These are phyloP conservation scores for Cladorrhinum samala DNA, from an alignment of 495 filamentous ascomycete species.

Conservation along the genomic window DNA sequence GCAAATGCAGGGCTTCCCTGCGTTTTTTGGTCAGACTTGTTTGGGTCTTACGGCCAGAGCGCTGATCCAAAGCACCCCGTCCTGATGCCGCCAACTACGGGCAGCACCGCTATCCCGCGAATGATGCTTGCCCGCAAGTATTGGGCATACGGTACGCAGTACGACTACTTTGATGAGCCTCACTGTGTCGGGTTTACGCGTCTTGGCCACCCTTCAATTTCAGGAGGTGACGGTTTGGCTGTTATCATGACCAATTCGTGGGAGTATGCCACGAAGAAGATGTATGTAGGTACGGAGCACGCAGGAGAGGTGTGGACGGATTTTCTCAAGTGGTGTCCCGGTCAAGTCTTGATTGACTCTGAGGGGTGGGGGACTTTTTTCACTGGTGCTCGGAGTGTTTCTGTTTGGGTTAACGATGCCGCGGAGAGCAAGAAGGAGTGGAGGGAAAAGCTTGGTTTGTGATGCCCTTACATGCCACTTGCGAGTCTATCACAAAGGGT, in stretches of 20 bases:
- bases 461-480: too few species aligned
- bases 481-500: too few species aligned
- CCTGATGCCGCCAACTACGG: slow-evolving; percentile 50
- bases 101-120: slow-evolving; percentile 48
- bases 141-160: slow-evolving; percentile 64
- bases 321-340: slow-evolving; percentile 46
- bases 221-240: slow-evolving; percentile 44
- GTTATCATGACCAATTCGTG: slow-evolving; percentile 55
- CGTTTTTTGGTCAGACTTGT: slow-evolving; percentile 71
- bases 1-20: slow-evolving; percentile 58
- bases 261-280: slow-evolving; percentile 37
- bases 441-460: too few species aligned
- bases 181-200: slow-evolving; percentile 66
- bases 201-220: slow-evolving; percentile 29
- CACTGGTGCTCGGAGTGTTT: slow-evolving; percentile 47
- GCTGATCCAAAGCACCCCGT: slow-evolving; percentile 17
- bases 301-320: slow-evolving; percentile 57
- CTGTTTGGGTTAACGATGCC: slow-evolving; percentile 55
- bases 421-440: too few species aligned
- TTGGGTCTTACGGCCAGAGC: slow-evolving; percentile 54
- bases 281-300: slow-evolving; percentile 56
- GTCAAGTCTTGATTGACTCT: slow-evolving; percentile 45
- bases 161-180: slow-evolving; percentile 60
- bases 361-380: slow-evolving; percentile 53
- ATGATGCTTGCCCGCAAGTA: slow-evolving; percentile 59